Conservation (phyloP, 129 eudicot genomes). For the Dittrichia graveolens region DNA sequence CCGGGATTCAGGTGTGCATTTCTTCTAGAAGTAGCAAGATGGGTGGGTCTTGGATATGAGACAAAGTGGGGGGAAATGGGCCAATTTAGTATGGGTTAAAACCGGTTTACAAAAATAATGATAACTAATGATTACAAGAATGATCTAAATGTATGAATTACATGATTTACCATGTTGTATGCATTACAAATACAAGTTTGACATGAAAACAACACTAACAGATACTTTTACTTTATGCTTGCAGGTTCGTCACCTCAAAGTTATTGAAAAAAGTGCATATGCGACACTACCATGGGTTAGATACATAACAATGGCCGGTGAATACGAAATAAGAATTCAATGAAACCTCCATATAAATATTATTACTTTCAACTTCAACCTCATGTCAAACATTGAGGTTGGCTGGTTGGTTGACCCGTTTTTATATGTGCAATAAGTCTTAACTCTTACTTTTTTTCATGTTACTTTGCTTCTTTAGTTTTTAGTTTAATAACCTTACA, state of each 20-base stretch:
- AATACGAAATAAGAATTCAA: conserved; percentile 57
- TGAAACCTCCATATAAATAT: conserved; percentile 26
- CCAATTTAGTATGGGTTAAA: not conserved
- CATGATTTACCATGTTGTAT: not conserved
- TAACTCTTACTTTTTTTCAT: conserved; percentile 11
- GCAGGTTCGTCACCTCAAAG: conserved; percentile 66
- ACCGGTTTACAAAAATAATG: not conserved
- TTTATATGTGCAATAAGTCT: not conserved
- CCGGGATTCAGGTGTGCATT: conserved; percentile 80
- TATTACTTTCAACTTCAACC: not conserved
- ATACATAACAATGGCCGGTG: conserved; percentile 73
- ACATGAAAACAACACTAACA: not conserved
- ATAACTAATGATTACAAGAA: not conserved
- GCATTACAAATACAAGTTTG: not conserved
- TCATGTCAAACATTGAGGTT: not conserved
- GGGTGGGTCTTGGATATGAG: not conserved
- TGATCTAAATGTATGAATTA: not conserved
- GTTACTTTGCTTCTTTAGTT: not conserved
- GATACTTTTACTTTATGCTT: not conserved
- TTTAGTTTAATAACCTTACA: conserved; percentile 27
- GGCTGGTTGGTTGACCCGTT: not conserved
- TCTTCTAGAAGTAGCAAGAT: not conserved
- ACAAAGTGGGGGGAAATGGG: not conserved
- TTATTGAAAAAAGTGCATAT: conserved; percentile 69
- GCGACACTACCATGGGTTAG: conserved; percentile 78